Conservation (phyloP, 768 basidiomycete species). For the Saitozyma sp. region DNA sequence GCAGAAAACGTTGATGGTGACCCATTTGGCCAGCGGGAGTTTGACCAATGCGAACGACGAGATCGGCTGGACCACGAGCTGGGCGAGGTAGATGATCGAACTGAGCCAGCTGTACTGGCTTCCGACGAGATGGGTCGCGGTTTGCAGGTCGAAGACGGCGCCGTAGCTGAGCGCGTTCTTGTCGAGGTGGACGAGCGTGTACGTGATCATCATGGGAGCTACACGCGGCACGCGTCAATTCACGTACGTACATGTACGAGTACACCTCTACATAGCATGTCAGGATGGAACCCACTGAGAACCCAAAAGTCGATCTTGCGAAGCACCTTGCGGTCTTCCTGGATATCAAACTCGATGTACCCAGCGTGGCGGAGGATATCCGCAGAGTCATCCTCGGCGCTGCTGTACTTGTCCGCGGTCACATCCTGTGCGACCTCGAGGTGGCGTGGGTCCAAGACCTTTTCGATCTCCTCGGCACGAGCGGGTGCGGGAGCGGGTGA, state of each 20-base stretch:
- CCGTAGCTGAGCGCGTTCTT: slow-evolving; percentile 1
- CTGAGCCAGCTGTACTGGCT: slow-evolving; percentile 13
- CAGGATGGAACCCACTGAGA: not conserved
- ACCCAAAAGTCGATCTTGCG: slow-evolving; percentile 29
- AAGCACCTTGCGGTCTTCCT: slow-evolving; percentile 20
- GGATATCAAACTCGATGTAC: slow-evolving; percentile 22
- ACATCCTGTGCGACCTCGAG: no score
- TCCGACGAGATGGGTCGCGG: slow-evolving; percentile 5
- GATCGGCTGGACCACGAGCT: slow-evolving; percentile 20
- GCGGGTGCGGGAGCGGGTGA: no score
- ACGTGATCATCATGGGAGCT: no score
- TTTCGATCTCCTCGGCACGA: no score
- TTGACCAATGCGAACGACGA: slow-evolving; percentile 22
- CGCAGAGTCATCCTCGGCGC: no score
- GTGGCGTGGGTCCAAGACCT: no score
- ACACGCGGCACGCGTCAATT: no score
- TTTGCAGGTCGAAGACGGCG: slow-evolving; percentile 9
- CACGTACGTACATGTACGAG: no score
- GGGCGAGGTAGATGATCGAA: slow-evolving; percentile 12
- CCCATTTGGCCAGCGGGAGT: slow-evolving; percentile 12
- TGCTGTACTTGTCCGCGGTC: no score
- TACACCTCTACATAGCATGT: no score
- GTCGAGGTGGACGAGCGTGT: slow-evolving; percentile 5
- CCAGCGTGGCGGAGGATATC: no score
- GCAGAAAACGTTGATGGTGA: slow-evolving; percentile 5